Base-by-base conservation (phyloP, 176 grass and related monocot species). In the Juncus inflexus region DNA sequence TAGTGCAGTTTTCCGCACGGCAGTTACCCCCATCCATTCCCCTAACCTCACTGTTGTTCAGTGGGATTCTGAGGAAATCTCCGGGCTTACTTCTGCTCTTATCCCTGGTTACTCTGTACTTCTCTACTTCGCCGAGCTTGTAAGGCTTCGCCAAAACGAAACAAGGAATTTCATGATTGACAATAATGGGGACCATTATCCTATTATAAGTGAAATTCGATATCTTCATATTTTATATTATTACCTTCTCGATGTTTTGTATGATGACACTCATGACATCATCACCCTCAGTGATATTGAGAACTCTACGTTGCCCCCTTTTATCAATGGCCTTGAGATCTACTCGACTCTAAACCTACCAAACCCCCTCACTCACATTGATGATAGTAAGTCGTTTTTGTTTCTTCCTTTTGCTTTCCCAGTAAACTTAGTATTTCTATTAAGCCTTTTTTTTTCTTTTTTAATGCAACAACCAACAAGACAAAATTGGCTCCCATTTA, bases 291-390 rank as follows among this genome's bases (percentile, higher is more conserved):
- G 42, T 8, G 72, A 72, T 43, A 42, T 84, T 0, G 7, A 9
- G 6, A 77, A 64, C 55, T 86, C 88, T 0, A 84, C 69, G 36
- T 41, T 83, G 15, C 88, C 83, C 9, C 87, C 87, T 2, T 40
- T 86, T 14, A 71, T 91, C 77, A 91, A 84, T 13, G 87, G 69
- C 0, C 0, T 43, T 0, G 77, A 91, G 74, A 14, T 91, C 3
- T 91, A 77, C 69, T 75, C 76, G 8, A 12, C 66, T 47, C 39
- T 60, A 63, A n/a, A 12, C 0, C 61, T 54, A n/a, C 12, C 19
- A 15, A 55, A 51, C 35, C 51, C 52, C 35, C 61, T 54, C 37
- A 78, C 75, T 0, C n/a, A 74, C 12, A 58, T 41, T 45, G 67
- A 55, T 52, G 80, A 83, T 61, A 67, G 80, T 83, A 82, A 37